These are phyloP conservation scores for Talaromyces thailandensis DNA, from an alignment of 495 filamentous ascomycete genomes.

Conservation along the genomic window DNA sequence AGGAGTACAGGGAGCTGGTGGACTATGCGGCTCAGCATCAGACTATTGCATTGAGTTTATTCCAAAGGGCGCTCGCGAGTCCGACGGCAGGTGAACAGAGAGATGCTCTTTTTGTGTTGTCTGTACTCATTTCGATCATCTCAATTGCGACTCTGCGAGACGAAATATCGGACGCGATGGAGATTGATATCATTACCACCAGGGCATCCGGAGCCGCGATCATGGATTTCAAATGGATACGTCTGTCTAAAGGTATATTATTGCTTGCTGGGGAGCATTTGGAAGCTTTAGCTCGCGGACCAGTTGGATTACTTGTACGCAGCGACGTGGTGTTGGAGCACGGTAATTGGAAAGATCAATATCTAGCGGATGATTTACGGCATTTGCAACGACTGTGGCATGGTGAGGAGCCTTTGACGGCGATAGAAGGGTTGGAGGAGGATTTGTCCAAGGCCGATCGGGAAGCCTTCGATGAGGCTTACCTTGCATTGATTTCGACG, in stretches of 20 bases:
- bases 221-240: constrained; percentile 1
- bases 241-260: not conserved
- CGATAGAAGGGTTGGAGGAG: not conserved
- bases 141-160: not conserved
- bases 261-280: not conserved
- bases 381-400: not conserved
- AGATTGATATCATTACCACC: not conserved
- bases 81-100: not conserved
- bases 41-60: constrained; percentile 17
- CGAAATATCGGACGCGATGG: not conserved
- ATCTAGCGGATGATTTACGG: not conserved
- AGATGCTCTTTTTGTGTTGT: not conserved
- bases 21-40: constrained; percentile 25
- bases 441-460: not conserved
- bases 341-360: not conserved
- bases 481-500: not conserved
- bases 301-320: not conserved
- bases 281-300: not conserved
- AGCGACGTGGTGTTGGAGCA: not conserved
- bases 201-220: not conserved
- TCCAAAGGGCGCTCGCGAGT: not conserved
- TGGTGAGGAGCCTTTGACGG: not conserved
- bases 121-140: not conserved
- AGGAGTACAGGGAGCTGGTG: not conserved
- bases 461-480: not conserved